A percentile compares a stretch with the other conserved stretches of the same genome.
phyloP scores from a whole-genome alignment of 2,329 filamentous ascomycete species.

The Periglandula ipomoeae region DNA sequence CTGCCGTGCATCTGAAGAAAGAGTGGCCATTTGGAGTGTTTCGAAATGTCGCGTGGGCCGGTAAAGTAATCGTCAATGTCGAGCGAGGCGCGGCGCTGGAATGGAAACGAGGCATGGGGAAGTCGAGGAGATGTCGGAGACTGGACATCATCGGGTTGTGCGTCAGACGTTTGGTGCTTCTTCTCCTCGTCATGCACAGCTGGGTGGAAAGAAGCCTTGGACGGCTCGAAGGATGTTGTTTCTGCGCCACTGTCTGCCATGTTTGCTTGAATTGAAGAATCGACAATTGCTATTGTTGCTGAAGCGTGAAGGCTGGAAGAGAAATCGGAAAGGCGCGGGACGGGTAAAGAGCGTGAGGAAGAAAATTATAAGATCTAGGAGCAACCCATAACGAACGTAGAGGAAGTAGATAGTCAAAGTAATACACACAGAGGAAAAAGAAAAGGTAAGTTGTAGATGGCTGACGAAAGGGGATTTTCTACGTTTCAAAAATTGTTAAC shows the following conservation, averaged over 20 bases:
- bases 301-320: slow-evolving; percentile 14
- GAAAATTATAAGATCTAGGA: background rate
- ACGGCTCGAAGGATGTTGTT: background rate
- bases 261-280: background rate
- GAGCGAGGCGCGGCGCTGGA: slow-evolving; percentile 25
- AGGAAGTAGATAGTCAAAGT: background rate
- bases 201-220: background rate
- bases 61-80: slow-evolving; percentile 54
- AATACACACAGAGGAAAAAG: background rate
- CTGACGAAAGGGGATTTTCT: background rate
- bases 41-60: slow-evolving; percentile 59
- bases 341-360: background rate
- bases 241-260: slow-evolving; percentile 3
- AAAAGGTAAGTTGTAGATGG: background rate
- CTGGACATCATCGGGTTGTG: background rate
- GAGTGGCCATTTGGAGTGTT: slow-evolving; percentile 68
- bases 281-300: background rate
- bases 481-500: background rate
- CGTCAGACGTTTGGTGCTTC: background rate
- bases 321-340: too few species aligned
- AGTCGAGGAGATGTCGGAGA: slow-evolving; percentile 3
- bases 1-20: slow-evolving; percentile 70
- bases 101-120: background rate
- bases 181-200: background rate
- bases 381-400: background rate